Evolutionary conservation across 345 rosid species (phyloP).

Genomic region (Corchorus capsularis): DNA sequence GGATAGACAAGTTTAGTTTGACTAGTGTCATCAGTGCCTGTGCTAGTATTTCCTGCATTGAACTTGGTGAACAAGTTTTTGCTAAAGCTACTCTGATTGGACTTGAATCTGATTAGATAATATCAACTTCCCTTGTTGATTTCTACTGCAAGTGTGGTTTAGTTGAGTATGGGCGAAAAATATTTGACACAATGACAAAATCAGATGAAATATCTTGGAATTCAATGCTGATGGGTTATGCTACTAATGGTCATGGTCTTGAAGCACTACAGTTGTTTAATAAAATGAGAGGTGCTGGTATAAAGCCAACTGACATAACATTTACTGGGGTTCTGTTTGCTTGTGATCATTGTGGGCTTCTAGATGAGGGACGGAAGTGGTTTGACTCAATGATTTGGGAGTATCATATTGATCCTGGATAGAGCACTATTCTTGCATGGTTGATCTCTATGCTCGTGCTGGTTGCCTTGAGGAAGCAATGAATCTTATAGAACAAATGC

Average conservation of each 20-base stretch:
- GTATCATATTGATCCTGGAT: conserved; percentile 56
- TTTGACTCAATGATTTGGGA: conserved; percentile 60
- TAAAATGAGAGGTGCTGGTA: conserved; percentile 64
- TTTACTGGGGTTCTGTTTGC: conserved; percentile 70
- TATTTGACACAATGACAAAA: conserved; percentile 57
- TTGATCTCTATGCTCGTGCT: conserved; percentile 79
- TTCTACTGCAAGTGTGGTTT: conserved; percentile 74
- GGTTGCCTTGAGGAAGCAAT: conserved; percentile 73
- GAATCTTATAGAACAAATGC: conserved; percentile 55
- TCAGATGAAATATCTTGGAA: conserved; percentile 78
- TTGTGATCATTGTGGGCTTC: conserved; percentile 82
- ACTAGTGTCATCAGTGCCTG: conserved; percentile 71
- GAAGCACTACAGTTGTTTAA: conserved; percentile 63
- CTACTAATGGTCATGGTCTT: conserved; percentile 72
- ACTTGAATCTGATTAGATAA: conserved; percentile 60
- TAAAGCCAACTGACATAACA: conserved; percentile 54
- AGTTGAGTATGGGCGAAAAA: conserved; percentile 49
- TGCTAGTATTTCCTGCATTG: conserved; percentile 62
- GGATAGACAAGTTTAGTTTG: conserved; percentile 67
- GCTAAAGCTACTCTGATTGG: conserved; percentile 60
- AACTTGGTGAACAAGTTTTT: conserved; percentile 79
- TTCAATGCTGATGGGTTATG: conserved; percentile 85
- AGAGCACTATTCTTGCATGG: conserved; percentile 79
- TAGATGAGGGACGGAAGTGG: conserved; percentile 69
- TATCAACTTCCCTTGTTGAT: conserved; percentile 80